Conservation (phyloP, 352 stramenopile genomes). For the Bremia lactucae region DNA sequence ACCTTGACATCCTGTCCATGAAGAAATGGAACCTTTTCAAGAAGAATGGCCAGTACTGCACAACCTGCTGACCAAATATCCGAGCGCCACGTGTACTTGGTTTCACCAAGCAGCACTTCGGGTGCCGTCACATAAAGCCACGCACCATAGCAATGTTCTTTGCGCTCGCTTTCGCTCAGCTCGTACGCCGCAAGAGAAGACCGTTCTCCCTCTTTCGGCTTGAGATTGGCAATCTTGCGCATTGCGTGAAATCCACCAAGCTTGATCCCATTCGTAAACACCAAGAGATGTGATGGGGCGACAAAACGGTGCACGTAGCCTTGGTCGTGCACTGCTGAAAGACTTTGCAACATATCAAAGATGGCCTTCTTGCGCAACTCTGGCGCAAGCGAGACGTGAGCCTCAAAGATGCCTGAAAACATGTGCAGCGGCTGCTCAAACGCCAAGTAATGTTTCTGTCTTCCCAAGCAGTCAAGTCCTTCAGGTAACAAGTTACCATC, state of each 20-base stretch:
- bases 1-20: constrained; percentile 46
- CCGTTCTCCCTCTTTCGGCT: constrained; percentile 24
- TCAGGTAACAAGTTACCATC: constrained; percentile 21
- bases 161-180: constrained; percentile 69
- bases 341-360: constrained; percentile 53
- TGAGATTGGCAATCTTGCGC: constrained; percentile 32
- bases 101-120: constrained; percentile 63
- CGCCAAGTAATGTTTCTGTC: constrained; percentile 55
- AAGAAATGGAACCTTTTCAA: constrained; percentile 53
- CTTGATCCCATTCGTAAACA: constrained; percentile 55
- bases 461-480: constrained; percentile 26
- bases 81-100: constrained; percentile 51
- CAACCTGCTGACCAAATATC: constrained; percentile 73
- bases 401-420: constrained; percentile 64
- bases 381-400: constrained; percentile 31
- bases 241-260: constrained; percentile 64
- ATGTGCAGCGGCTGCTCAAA: constrained; percentile 76
- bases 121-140: constrained; percentile 57
- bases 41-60: constrained; percentile 51
- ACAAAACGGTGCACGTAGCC: constrained; percentile 73
- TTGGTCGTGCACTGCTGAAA: constrained; percentile 55
- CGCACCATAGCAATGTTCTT: constrained; percentile 56
- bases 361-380: constrained; percentile 53
- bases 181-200: constrained; percentile 28
- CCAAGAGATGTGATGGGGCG: constrained; percentile 54